phyloP scores from a whole-genome alignment of 352 stramenopile genomes.

The Phytophthora melonis region DNA sequence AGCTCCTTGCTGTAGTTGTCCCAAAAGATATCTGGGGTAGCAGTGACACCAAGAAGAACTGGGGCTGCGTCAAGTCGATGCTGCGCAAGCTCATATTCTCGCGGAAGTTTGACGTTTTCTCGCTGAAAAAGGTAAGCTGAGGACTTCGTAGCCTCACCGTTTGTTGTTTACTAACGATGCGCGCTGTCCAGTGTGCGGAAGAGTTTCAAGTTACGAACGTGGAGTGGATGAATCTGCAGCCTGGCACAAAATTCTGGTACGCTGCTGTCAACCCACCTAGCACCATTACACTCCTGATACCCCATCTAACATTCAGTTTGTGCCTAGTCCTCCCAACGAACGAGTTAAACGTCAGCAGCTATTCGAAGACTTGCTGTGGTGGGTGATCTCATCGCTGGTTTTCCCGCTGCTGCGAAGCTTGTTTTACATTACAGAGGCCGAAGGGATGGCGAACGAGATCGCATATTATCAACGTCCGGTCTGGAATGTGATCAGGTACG shows the following conservation, averaged over 20 bases:
- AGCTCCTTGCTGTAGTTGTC: conserved; percentile 58
- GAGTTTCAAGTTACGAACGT: conserved; percentile 56
- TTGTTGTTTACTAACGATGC: background rate
- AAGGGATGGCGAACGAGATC: conserved; percentile 76
- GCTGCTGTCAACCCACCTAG: background rate
- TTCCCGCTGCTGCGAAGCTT: conserved; percentile 68
- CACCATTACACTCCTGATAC: background rate
- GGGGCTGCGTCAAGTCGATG: conserved; percentile 58
- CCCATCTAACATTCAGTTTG: background rate
- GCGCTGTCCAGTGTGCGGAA: conserved; percentile 39
- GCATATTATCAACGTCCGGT: conserved; percentile 73
- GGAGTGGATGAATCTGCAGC: conserved; percentile 45
- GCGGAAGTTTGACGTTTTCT: conserved; percentile 67
- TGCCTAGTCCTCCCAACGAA: conserved; percentile 66
- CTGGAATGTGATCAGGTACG: conserved; percentile 73
- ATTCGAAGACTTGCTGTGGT: conserved; percentile 52
- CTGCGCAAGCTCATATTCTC: conserved; percentile 58
- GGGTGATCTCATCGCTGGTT: conserved; percentile 52
- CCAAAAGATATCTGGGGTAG: conserved; percentile 70
- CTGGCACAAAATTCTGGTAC: conserved; percentile 43
- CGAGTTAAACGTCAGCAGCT: conserved; percentile 51
- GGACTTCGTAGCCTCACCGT: background rate
- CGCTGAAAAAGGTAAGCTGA: conserved; percentile 56
- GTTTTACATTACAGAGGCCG: conserved; percentile 82
- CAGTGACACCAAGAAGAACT: conserved; percentile 50